phyloP scores from a whole-genome alignment of 129 eudicot genomes.

The Pittosporum tobira region DNA sequence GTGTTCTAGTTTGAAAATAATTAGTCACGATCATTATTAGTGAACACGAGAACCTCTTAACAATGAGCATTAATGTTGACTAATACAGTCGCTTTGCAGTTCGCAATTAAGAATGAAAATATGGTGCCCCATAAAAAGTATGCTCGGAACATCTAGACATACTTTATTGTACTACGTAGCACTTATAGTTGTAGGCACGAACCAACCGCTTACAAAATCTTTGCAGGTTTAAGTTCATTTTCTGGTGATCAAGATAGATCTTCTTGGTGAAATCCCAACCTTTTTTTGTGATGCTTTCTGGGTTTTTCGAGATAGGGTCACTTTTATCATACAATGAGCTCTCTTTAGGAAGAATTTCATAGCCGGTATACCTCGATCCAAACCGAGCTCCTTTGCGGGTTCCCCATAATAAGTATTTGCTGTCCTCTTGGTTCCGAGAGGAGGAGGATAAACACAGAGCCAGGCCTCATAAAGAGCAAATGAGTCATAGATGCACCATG shows the following conservation, averaged over 20 bases:
- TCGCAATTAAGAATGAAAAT: too few species aligned
- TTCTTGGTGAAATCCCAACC: constrained; percentile 95
- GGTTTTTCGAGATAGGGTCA: constrained; percentile 68
- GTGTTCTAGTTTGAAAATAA: too few species aligned
- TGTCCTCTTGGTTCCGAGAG: constrained; percentile 93
- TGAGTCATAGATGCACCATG: constrained; percentile 99
- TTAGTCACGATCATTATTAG: too few species aligned
- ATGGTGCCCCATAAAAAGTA: too few species aligned
- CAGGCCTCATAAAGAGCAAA: constrained; percentile 74
- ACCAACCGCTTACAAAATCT: constrained; percentile 71
- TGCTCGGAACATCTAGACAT: too few species aligned
- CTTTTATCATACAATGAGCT: constrained; percentile 65
- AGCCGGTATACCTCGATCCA: constrained; percentile 72
- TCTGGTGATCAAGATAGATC: constrained; percentile 80
- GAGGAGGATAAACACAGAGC: constrained; percentile 77
- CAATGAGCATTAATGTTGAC: too few species aligned
- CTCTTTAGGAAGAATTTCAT: constrained; percentile 59
- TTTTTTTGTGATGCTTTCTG: constrained; percentile 45
- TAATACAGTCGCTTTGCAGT: too few species aligned
- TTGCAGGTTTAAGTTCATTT: constrained; percentile 51
- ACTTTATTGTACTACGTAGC: too few species aligned
- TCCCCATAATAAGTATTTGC: constrained; percentile 84
- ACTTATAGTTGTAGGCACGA: constrained; percentile 70
- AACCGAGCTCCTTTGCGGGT: constrained; percentile 65
- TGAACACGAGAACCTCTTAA: too few species aligned